These are phyloP conservation scores for Middelhovenomyces tepae DNA, from an alignment of 805 yeast genomes.

Conservation along the genomic window DNA sequence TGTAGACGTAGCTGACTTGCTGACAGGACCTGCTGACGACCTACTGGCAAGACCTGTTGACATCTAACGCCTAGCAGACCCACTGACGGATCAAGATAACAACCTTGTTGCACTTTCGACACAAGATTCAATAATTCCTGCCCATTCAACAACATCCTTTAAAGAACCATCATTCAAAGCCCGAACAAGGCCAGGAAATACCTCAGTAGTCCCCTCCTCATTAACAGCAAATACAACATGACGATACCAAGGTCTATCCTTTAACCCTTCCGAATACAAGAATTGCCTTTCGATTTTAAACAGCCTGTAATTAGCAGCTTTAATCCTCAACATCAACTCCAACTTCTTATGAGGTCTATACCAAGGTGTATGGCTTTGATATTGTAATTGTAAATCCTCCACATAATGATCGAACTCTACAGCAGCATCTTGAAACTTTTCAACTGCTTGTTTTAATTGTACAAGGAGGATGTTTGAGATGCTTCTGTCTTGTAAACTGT, in stretches of 20 bases:
- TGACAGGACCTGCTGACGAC: no score
- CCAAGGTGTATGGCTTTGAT: conserved; percentile 70
- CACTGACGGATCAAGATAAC: no score
- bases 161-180: no score
- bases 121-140: no score
- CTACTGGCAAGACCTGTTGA: no score
- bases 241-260: conserved; percentile 46
- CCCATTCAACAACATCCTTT: no score
- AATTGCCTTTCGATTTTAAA: conserved; percentile 38
- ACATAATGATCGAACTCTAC: conserved; percentile 41
- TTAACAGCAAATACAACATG: conserved; percentile 51
- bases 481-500: conserved; percentile 31
- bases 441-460: conserved; percentile 14
- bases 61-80: no score
- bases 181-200: no score
- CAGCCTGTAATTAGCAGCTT: conserved; percentile 34
- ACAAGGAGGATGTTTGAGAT: conserved; percentile 12
- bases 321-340: conserved; percentile 16
- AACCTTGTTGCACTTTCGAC: no score
- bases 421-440: conserved; percentile 26
- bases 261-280: conserved; percentile 40
- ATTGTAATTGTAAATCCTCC: conserved; percentile 38
- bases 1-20: no score
- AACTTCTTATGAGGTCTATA: conserved; percentile 34
- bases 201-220: no score